phyloP scores from a whole-genome alignment of 176 grass and related monocot genomes.

The Leersia perrieri region DNA sequence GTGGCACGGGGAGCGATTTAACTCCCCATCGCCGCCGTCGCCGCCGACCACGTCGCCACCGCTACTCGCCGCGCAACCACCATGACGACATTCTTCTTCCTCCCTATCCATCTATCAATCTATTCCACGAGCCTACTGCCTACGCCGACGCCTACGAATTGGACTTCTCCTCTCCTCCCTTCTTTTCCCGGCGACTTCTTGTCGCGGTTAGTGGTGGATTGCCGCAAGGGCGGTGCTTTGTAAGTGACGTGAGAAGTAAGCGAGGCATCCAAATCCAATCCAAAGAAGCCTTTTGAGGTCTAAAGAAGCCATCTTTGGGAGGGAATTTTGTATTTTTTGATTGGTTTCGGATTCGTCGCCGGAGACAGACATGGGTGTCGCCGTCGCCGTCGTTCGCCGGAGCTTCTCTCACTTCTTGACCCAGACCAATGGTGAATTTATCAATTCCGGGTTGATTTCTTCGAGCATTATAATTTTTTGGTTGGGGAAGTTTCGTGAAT shows the following conservation, averaged over 20 bases:
- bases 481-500: background rate
- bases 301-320: background rate
- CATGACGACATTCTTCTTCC: constrained; percentile 40
- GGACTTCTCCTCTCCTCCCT: background rate
- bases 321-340: background rate
- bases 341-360: background rate
- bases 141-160: constrained; percentile 9
- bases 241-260: constrained; percentile 8
- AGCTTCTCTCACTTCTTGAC: too few species aligned
- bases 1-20: fast-evolving
- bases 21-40: background rate
- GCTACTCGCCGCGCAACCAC: background rate
- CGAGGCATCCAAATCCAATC: constrained; percentile 11
- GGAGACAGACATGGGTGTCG: too few species aligned
- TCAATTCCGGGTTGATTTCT: background rate
- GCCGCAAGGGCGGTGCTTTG: background rate
- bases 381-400: too few species aligned
- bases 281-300: too few species aligned
- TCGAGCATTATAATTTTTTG: background rate
- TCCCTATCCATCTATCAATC: too few species aligned
- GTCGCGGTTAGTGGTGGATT: background rate
- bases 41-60: background rate
- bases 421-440: constrained; percentile 12
- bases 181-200: background rate
- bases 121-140: too few species aligned